A percentile compares a stretch with the other conserved stretches of the same genome.
These are phyloP conservation scores for Talaromyces adpressus DNA, from an alignment of 495 filamentous ascomycete species.

Conservation along the genomic window DNA sequence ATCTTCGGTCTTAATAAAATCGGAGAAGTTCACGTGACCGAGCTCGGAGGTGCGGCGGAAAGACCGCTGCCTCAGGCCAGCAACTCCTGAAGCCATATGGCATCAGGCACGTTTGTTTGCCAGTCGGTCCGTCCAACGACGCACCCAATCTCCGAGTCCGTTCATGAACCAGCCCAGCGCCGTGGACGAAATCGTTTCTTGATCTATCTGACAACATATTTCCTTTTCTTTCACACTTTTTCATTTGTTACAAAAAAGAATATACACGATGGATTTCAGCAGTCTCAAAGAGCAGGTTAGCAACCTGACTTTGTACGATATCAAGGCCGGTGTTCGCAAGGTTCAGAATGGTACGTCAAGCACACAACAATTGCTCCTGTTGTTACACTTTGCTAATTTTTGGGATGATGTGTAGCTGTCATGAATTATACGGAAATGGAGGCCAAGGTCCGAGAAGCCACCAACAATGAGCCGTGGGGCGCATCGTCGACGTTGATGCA, in stretches of 20 bases:
- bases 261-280: constrained; percentile 67
- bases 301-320: constrained; percentile 92
- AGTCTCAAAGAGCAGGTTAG: constrained; percentile 81
- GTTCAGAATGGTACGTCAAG: constrained; percentile 82
- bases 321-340: constrained; percentile 95
- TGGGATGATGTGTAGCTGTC: constrained; percentile 56
- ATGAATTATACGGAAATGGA: constrained; percentile 99
- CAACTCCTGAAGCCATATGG: neutral
- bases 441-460: constrained; percentile 94
- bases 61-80: neutral
- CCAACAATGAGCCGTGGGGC: constrained; percentile 97
- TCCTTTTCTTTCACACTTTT: neutral
- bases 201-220: neutral
- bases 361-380: neutral
- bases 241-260: neutral
- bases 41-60: neutral
- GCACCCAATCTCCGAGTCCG: neutral
- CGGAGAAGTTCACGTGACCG: neutral
- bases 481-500: constrained; percentile 88
- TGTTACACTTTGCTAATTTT: neutral
- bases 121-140: neutral
- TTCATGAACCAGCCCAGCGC: neutral
- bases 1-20: neutral
- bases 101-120: constrained; percentile 5
- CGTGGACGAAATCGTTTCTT: neutral